Percentiles rank a stretch among this genome's conserved stretches.
Conservation (phyloP, 805 yeast species). For the Sporopachydermia lactativora region DNA sequence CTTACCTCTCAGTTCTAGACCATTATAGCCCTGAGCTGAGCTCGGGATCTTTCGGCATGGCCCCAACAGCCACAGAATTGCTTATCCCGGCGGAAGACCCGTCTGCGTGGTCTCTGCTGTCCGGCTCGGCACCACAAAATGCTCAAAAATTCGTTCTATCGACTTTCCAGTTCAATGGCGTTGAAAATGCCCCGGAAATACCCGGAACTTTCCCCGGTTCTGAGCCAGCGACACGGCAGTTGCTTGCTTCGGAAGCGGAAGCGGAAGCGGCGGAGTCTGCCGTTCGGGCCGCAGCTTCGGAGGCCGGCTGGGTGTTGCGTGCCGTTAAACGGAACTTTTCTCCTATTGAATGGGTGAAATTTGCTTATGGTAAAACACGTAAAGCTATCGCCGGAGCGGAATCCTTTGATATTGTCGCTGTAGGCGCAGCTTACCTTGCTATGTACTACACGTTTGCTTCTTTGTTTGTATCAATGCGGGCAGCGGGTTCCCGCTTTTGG, state of each 20-base stretch:
- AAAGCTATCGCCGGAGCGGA: constrained; percentile 58
- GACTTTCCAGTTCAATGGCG: constrained; percentile 36
- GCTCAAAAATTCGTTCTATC: no score
- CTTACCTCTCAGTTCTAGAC: constrained; percentile 51
- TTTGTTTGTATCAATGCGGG: constrained; percentile 62
- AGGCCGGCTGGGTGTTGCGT: constrained; percentile 24
- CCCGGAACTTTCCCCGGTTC: constrained; percentile 10
- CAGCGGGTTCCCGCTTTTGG: constrained; percentile 78
- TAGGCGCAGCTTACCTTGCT: constrained; percentile 69
- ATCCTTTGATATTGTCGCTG: constrained; percentile 67
- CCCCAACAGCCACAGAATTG: constrained; percentile 16
- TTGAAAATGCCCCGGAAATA: constrained; percentile 26
- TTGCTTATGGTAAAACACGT: constrained; percentile 25
- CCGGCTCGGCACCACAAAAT: constrained; percentile 27
- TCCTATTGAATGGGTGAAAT: constrained; percentile 36
- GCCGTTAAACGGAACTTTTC: constrained; percentile 43
- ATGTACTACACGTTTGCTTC: constrained; percentile 75
- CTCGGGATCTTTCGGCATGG: background rate
- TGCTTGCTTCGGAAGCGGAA: constrained; percentile 20
- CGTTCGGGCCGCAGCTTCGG: constrained; percentile 13
- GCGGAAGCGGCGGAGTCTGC: constrained; percentile 13
- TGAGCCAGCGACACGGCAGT: constrained; percentile 10
- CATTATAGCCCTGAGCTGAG: constrained; percentile 20
- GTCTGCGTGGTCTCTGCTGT: background rate
- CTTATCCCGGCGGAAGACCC: constrained; percentile 19